Conservation (phyloP, 805 yeast species). For the Nakazawaea ambrosiae region DNA sequence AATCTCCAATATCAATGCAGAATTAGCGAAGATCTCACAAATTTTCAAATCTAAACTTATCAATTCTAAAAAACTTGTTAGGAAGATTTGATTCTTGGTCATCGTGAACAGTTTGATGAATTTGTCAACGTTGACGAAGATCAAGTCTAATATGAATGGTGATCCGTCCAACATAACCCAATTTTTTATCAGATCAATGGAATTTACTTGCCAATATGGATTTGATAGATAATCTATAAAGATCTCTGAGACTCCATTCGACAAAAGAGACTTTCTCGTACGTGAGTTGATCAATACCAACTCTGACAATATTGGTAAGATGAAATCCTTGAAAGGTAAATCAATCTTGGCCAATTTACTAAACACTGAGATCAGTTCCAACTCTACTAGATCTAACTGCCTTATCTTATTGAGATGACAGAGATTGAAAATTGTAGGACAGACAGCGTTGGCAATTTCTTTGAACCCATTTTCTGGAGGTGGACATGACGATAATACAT, state of each 20-base stretch:
- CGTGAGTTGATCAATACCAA: slow-evolving; percentile 30
- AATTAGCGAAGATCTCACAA: neutral
- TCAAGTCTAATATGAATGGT: neutral
- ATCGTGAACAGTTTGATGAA: slow-evolving; percentile 5
- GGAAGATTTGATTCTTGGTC: slow-evolving; percentile 2
- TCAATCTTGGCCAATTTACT: slow-evolving; percentile 28
- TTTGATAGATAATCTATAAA: slow-evolving; percentile 30
- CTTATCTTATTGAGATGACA: slow-evolving; percentile 34
- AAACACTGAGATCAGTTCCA: slow-evolving; percentile 34
- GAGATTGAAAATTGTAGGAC: slow-evolving; percentile 36
- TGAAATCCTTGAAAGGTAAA: slow-evolving; percentile 37
- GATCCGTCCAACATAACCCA: slow-evolving; percentile 8
- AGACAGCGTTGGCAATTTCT: slow-evolving; percentile 32
- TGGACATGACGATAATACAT: slow-evolving; percentile 3
- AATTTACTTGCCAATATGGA: slow-evolving; percentile 41
- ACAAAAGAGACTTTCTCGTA: slow-evolving; percentile 23
- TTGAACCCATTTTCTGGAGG: slow-evolving; percentile 19
- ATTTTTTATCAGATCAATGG: slow-evolving; percentile 31
- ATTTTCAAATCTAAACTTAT: slow-evolving; percentile 1
- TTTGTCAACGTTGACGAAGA: neutral
- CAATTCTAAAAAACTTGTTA: slow-evolving; percentile 7
- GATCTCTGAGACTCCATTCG: slow-evolving; percentile 23
- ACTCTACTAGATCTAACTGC: slow-evolving; percentile 29
- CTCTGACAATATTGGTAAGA: slow-evolving; percentile 37
- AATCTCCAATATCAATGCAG: neutral